Evolutionary conservation across 768 basidiomycete genomes (phyloP).

Genomic region (Boletus rubescentipes): DNA sequence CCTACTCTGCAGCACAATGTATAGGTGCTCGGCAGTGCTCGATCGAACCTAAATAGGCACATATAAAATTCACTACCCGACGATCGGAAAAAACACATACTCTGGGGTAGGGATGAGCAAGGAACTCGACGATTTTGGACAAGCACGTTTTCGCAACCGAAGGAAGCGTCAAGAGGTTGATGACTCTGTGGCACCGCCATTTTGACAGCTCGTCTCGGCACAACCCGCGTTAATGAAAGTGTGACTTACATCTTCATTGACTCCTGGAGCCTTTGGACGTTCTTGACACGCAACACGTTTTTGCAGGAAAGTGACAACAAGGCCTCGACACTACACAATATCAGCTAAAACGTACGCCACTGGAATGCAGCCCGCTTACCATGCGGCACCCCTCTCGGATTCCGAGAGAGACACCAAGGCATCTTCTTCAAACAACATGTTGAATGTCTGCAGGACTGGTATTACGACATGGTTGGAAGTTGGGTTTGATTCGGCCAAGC

Average conservation of each 20-base stretch:
- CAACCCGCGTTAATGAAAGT: constrained; percentile 26
- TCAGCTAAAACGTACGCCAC: constrained; percentile 14
- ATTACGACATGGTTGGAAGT: constrained; percentile 71
- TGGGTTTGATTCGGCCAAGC: constrained; percentile 51
- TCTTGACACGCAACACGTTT: constrained; percentile 73
- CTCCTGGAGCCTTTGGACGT: constrained; percentile 73
- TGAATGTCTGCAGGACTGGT: constrained; percentile 78
- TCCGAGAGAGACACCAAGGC: constrained; percentile 50
- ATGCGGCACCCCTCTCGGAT: constrained; percentile 45
- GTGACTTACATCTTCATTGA: constrained; percentile 77
- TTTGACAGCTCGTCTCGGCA: constrained; percentile 10
- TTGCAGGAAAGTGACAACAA: constrained; percentile 58
- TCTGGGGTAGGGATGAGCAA: constrained; percentile 78
- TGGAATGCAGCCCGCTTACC: constrained; percentile 41
- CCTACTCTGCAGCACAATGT: constrained; percentile 68
- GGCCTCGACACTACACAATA: constrained; percentile 45
- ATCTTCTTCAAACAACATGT: constrained; percentile 69
- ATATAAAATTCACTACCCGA: constrained; percentile 4
- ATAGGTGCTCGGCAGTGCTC: constrained; percentile 81
- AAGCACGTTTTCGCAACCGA: constrained; percentile 43
- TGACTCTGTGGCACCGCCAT: constrained; percentile 46
- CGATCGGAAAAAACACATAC: constrained; percentile 42
- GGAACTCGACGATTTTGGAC: constrained; percentile 53
- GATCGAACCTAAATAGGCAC: constrained; percentile 60
- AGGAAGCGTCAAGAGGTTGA: constrained; percentile 59